A percentile compares a stretch with the other conserved stretches of the same genome.
These are phyloP conservation scores for Erythrophleum fordii DNA, from an alignment of 306 rosid genomes.

Conservation along the genomic window DNA sequence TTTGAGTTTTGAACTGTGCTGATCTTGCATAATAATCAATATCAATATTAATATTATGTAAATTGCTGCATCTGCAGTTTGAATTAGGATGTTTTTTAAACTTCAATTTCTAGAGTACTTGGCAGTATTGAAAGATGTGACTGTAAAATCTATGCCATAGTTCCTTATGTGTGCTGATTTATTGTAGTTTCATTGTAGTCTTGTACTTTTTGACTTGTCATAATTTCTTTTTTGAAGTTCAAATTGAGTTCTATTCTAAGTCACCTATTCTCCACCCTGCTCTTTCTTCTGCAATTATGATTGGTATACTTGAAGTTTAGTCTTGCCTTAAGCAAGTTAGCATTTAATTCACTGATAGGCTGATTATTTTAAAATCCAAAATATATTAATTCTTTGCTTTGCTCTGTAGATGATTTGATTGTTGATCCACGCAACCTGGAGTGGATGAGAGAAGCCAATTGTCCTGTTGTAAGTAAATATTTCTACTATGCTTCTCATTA, in stretches of 20 bases:
- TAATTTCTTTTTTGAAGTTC: not conserved
- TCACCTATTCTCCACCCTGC: constrained; percentile 1
- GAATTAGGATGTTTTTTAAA: not conserved
- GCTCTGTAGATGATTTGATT: constrained; percentile 81
- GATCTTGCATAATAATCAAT: constrained; percentile 9
- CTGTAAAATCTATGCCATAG: constrained; percentile 24
- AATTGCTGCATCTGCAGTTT: constrained; percentile 15
- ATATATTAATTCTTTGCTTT: constrained; percentile 37
- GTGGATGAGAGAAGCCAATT: constrained; percentile 92
- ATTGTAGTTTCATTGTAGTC: constrained; percentile 28
- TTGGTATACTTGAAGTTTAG: constrained; percentile 23
- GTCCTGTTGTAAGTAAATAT: constrained; percentile 82
- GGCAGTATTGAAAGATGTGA: constrained; percentile 14
- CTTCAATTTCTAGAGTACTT: constrained; percentile 22
- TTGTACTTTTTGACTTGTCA: constrained; percentile 2
- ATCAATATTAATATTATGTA: not conserved
- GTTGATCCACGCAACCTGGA: constrained; percentile 94
- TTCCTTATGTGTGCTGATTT: constrained; percentile 14
- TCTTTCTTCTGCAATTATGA: constrained; percentile 24
- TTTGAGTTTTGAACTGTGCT: constrained; percentile 1
- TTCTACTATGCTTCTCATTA: constrained; percentile 32
- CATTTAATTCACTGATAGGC: not conserved
- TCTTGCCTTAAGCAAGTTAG: constrained; percentile 28
- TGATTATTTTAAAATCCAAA: not conserved
- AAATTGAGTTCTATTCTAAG: constrained; percentile 8